Conservation (phyloP, 139 green algal species). For the Volvox africanus region DNA sequence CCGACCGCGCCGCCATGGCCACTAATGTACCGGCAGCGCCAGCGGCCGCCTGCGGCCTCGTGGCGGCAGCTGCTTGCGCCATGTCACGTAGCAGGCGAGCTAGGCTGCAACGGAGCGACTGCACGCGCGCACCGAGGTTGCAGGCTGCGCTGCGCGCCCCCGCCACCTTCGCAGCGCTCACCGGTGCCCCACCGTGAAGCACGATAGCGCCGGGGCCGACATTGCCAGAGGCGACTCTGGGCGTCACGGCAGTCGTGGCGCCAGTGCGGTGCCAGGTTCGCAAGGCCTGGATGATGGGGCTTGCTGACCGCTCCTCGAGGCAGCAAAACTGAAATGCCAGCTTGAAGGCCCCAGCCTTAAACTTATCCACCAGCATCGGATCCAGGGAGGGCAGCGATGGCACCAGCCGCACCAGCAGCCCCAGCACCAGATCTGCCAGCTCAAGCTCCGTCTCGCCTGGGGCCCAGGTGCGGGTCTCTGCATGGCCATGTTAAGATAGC, state of each 20-base stretch:
- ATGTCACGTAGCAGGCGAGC: conserved; percentile 60
- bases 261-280: neutral
- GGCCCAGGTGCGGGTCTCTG: conserved; percentile 54
- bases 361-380: conserved; percentile 31
- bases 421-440: conserved; percentile 67
- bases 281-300: conserved; percentile 41
- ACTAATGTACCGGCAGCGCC: neutral
- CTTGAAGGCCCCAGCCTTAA: conserved; percentile 24
- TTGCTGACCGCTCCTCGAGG: conserved; percentile 42
- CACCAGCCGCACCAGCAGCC: conserved; percentile 68
- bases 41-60: neutral
- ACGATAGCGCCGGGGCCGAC: conserved; percentile 5
- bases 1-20: neutral
- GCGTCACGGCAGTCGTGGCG: neutral
- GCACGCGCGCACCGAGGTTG: conserved; percentile 33
- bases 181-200: neutral
- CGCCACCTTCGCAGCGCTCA: neutral
- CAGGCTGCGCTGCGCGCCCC: conserved; percentile 37
- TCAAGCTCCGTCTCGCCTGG: conserved; percentile 73
- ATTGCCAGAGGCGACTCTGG: neutral
- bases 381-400: conserved; percentile 11
- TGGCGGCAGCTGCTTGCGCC: neutral
- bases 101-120: conserved; percentile 56
- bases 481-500: too few species aligned
- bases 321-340: conserved; percentile 55